Evolutionary conservation across 345 rosid species (phyloP), one percentile per base, ranked within the genome.

Genomic region (Populus nigra): DNA sequence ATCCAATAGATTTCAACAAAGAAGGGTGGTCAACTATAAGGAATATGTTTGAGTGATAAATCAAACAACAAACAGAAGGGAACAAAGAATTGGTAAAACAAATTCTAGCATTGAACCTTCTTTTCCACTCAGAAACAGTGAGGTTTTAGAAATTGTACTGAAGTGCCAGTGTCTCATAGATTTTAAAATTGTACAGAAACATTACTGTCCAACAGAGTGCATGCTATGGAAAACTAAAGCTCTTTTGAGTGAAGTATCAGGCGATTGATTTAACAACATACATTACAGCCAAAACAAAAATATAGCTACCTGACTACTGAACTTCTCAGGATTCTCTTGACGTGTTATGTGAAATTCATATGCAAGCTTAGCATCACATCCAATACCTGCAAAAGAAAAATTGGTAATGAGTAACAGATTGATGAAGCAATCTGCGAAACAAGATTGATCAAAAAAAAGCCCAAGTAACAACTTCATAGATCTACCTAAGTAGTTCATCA

Each of bases 301-400:
- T 71, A 76, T 70, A 16, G 80, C 72, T 73, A 91, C 94, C 94
- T 92, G 97, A 79, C 87, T 92, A 78, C 90, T 90, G 74, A 91
- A 94, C 81, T 88, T 90, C 73, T 94, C 97, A 23, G 93, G 97
- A 81, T 92, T 91, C 84, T 91, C 96, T 85, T 92, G 96, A 62
- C 96, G 89, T 74, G 90, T 81, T 77, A 89, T 88, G 86, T 92
- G 97, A 79, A 92, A 92, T 76, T 94, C 97, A 80, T 91, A 83
- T 70, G 97, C 97, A 36, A 94, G 94, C 91, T 91, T 92, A 8
- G 98, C 98, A 86, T 94, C 98, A 85, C 94, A 94, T 9, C 97
- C 98, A 72, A 91, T 80, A 71, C 97, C 98, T 92, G 85, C 38
- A 67, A 82, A 53, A 33, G 77, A 57, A 62, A 15, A 63, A 5